Evolutionary conservation across 2,329 filamentous ascomycete genomes (phyloP).

Genomic region (Scytalidium sp.): DNA sequence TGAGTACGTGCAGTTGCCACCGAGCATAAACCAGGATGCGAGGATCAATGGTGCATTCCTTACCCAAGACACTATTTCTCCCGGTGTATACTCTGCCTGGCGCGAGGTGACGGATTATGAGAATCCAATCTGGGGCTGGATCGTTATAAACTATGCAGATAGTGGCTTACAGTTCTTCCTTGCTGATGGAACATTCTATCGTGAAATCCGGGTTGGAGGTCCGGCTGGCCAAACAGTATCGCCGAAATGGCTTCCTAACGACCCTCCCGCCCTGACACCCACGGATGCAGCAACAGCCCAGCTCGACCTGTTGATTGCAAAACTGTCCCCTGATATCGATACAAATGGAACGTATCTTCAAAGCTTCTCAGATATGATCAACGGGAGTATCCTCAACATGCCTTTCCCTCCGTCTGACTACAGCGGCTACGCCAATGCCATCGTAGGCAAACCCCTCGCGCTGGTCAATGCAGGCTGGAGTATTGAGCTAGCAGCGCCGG

Average conservation of each 20-base stretch:
- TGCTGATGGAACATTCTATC: conserved; percentile 38
- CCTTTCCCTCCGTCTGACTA: conserved; percentile 32
- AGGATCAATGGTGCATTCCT: conserved; percentile 36
- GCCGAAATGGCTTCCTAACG: conserved; percentile 35
- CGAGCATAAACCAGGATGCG: conserved; percentile 36
- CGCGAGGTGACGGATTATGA: conserved; percentile 32
- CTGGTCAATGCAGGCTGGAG: conserved; percentile 37
- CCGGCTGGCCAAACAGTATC: conserved; percentile 15
- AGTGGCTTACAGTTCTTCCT: conserved; percentile 40
- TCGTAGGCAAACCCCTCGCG: conserved; percentile 39
- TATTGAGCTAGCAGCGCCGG: conserved; percentile 30
- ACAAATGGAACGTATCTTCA: conserved; percentile 27
- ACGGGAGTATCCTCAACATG: conserved; percentile 20
- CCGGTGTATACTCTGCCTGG: conserved; percentile 13
- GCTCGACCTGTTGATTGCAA: conserved; percentile 26
- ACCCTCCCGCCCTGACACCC: conserved; percentile 10
- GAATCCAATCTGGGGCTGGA: conserved; percentile 39
- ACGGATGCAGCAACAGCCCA: conserved; percentile 16
- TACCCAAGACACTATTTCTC: conserved; percentile 1
- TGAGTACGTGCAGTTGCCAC: conserved; percentile 37
- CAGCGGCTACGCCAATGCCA: conserved; percentile 29
- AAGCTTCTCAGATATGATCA: conserved; percentile 35
- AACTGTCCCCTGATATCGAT: conserved; percentile 12
- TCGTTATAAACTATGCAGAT: conserved; percentile 39
- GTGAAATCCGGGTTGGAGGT: conserved; percentile 36